Evolutionary conservation across 306 rosid species (phyloP).

Genomic region (Canavalia gladiata): DNA sequence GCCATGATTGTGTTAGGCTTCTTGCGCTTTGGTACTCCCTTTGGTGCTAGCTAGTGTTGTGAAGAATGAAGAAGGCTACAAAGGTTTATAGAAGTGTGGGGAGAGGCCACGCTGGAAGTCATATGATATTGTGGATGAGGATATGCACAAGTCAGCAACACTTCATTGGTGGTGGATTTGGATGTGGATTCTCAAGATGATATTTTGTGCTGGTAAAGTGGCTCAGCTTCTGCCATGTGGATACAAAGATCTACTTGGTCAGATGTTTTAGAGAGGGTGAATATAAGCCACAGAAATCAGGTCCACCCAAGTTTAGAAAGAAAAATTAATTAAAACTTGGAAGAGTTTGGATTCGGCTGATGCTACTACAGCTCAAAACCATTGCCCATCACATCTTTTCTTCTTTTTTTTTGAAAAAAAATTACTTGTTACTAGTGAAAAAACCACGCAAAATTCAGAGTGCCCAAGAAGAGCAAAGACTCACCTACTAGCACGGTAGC

Average conservation of each 20-base stretch:
- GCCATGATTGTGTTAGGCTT: conserved; percentile 67
- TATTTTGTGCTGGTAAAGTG: conserved; percentile 30
- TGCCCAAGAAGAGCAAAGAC: background rate
- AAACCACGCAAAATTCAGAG: background rate
- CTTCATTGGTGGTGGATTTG: conserved; percentile 67
- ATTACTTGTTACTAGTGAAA: background rate
- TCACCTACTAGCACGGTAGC: background rate
- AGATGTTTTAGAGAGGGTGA: conserved; percentile 36
- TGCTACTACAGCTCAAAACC: background rate
- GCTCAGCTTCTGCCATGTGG: conserved; percentile 70
- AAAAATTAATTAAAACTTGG: background rate
- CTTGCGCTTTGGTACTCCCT: conserved; percentile 32
- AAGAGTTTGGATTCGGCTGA: conserved; percentile 21
- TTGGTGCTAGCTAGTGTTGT: conserved; percentile 24
- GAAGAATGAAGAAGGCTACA: conserved; percentile 25
- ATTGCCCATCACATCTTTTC: conserved; percentile 8
- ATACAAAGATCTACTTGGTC: conserved; percentile 49
- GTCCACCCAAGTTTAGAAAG: conserved; percentile 7
- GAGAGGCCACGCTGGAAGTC: conserved; percentile 50
- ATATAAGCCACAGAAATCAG: conserved; percentile 58
- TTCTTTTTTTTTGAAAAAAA: background rate
- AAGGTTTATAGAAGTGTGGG: conserved; percentile 33
- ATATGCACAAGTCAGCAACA: conserved; percentile 76
- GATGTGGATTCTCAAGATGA: conserved; percentile 72
- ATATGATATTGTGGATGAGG: conserved; percentile 80